Evolutionary conservation across 345 rosid genomes (phyloP), one percentile per base, ranked within the genome.

Genomic region (Nasturtium officinale): DNA sequence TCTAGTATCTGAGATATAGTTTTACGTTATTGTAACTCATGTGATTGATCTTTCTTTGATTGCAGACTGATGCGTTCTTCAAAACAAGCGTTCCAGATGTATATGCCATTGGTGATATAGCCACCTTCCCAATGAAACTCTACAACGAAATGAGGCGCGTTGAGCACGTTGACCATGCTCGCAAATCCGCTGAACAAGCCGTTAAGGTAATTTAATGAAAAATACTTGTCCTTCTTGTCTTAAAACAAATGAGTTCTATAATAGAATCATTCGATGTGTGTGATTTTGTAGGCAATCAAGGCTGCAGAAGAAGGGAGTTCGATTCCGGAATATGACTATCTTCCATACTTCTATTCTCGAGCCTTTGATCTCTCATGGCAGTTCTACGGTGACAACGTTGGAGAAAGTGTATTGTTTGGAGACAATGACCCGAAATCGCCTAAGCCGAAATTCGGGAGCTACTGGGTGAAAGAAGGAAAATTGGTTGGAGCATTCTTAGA

Each of bases 91-190:
- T 58, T 12, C 81, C 96, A 20, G 85, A 83, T 80, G 97, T 95
- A 55, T 95, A 88, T 81, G 99, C 97, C 54, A 85, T 95, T 32
- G 99, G 97, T 12, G 99, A 93, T 83, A 85, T 91, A 57, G 97
- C 91, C 42, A 87, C 90, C 46, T 95, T 91, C 80, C 96, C 97
- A 0, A 9, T 91, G 89, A 91, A 95, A 84, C 65, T 91, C 68
- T 95, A 84, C 77, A 76, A 80, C 4, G 97, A 95, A 1, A 69
- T 83, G 21, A 87, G 99, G 79, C 87, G 99, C 64, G 96, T 95
- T 53, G 99, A 95, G 58, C 99, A 91, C 47, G 97, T 95, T 57
- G 99, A 95, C 64, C 99, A 95, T 79, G 89, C 99, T 68, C 96
- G 97, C 33, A 91, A 90, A 80, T 91, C 99, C 5, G 97, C 99